These are phyloP conservation scores for Phoma herbarum DNA, from an alignment of 2,329 filamentous ascomycete genomes.

Conservation along the genomic window DNA sequence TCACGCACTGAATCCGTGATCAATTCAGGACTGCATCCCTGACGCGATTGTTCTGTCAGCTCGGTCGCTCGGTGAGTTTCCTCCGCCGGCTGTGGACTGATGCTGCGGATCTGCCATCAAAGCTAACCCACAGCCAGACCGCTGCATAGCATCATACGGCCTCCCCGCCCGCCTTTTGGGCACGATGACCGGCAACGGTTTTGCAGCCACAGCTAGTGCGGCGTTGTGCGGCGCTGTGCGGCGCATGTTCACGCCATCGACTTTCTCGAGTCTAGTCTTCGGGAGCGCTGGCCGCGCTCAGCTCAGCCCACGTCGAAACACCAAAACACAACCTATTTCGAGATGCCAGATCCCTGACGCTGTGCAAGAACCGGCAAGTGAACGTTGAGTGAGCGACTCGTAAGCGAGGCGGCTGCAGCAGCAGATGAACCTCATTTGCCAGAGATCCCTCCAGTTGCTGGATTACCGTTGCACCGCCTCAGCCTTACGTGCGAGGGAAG, in stretches of 20 bases:
- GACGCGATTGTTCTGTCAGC: neutral
- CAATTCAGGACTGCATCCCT: neutral
- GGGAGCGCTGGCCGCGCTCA: conserved; percentile 8
- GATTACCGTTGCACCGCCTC: conserved; percentile 23
- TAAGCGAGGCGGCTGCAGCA: conserved; percentile 24
- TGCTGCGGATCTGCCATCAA: neutral
- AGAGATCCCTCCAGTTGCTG: conserved; percentile 1
- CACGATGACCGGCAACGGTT: conserved; percentile 1
- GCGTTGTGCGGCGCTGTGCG: conserved; percentile 18
- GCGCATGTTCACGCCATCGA: conserved; percentile 5
- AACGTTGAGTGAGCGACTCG: neutral
- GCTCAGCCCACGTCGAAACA: conserved; percentile 11
- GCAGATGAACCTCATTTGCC: conserved; percentile 13
- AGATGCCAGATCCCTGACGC: conserved; percentile 1
- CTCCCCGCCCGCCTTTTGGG: neutral
- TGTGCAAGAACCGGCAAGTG: conserved; percentile 2
- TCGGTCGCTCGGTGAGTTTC: neutral
- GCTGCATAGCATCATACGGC: conserved; percentile 4
- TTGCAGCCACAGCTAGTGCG: conserved; percentile 11
- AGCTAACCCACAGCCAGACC: neutral
- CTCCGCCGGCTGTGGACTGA: neutral
- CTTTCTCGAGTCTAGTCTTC: conserved; percentile 10
- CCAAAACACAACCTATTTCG: conserved; percentile 10
- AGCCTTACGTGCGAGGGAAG: conserved; percentile 20
- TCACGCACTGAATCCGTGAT: neutral